These are phyloP conservation scores for Candida labiduridarum DNA, from an alignment of 1,139 yeast genomes.

Conservation along the genomic window DNA sequence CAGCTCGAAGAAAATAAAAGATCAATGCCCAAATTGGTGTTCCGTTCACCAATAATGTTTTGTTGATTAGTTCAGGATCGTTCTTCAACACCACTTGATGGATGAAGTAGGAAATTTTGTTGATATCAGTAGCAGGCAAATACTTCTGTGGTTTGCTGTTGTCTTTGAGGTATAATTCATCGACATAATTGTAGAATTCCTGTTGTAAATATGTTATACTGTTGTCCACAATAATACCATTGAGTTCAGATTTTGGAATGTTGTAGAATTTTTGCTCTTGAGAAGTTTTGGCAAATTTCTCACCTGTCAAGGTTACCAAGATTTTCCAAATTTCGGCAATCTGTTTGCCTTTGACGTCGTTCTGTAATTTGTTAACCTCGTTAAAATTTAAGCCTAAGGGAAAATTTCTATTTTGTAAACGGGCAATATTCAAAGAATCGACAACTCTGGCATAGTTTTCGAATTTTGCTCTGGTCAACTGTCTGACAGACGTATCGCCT, in stretches of 20 bases:
- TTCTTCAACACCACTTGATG: slow-evolving; percentile 49
- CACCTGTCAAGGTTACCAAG: slow-evolving; percentile 45
- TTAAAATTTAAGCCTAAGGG: slow-evolving; percentile 56
- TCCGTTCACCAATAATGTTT: slow-evolving; percentile 63
- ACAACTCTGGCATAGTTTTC: slow-evolving; percentile 75
- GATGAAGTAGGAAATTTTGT: slow-evolving; percentile 71
- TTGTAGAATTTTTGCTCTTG: slow-evolving; percentile 52
- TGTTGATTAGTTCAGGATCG: slow-evolving; percentile 33
- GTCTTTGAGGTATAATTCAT: slow-evolving; percentile 66
- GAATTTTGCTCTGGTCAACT: slow-evolving; percentile 57
- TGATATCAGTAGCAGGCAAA: slow-evolving; percentile 64
- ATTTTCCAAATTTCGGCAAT: slow-evolving; percentile 67
- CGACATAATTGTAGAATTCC: slow-evolving; percentile 78
- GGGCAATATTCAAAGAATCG: slow-evolving; percentile 67
- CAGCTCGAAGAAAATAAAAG: slow-evolving; percentile 83
- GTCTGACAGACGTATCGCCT: slow-evolving; percentile 28
- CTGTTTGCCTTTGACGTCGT: slow-evolving; percentile 63
- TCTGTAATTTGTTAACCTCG: slow-evolving; percentile 51
- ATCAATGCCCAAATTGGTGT: slow-evolving; percentile 91
- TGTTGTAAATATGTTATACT: slow-evolving; percentile 66
- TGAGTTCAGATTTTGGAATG: slow-evolving; percentile 37
- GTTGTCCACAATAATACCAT: slow-evolving; percentile 54
- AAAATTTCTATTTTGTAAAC: slow-evolving; percentile 54
- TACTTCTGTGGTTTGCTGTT: slow-evolving; percentile 49
- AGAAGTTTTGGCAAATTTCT: slow-evolving; percentile 34